Conservation (phyloP, 345 rosid species). For the Cardamine occulta region DNA sequence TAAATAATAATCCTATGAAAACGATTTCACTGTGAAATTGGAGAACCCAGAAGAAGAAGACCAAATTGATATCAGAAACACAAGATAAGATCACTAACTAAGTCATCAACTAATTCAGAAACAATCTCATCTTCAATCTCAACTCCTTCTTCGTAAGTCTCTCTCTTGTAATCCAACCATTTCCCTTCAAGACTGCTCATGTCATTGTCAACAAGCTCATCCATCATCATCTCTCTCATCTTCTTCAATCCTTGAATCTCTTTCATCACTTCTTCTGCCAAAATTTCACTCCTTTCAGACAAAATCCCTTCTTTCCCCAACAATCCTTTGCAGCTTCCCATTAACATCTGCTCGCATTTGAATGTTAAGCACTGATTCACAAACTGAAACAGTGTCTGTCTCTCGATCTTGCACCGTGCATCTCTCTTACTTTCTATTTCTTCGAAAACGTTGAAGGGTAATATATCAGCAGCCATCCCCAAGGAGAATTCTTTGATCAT, state of each 20-base stretch:
- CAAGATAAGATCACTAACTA: slow-evolving; percentile 57
- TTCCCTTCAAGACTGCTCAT: slow-evolving; percentile 67
- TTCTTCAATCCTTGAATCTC: slow-evolving; percentile 55
- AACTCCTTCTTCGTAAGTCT: slow-evolving; percentile 64
- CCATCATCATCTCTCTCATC: slow-evolving; percentile 68
- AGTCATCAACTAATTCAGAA: slow-evolving; percentile 69
- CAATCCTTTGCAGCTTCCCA: slow-evolving; percentile 49
- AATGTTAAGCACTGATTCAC: slow-evolving; percentile 56
- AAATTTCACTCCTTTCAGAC: slow-evolving; percentile 46
- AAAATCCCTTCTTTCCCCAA: slow-evolving; percentile 46
- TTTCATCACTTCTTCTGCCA: slow-evolving; percentile 62
- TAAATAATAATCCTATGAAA: background rate
- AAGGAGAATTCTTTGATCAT: slow-evolving; percentile 50
- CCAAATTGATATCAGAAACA: slow-evolving; percentile 4
- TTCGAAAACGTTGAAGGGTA: slow-evolving; percentile 48
- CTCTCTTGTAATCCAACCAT: slow-evolving; percentile 74
- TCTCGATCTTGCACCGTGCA: slow-evolving; percentile 40
- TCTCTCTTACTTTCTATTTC: slow-evolving; percentile 35
- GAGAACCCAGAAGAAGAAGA: no score
- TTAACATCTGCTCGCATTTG: slow-evolving; percentile 41
- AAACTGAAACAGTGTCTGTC: slow-evolving; percentile 62
- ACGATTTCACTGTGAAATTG: no score
- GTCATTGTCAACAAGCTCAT: slow-evolving; percentile 80
- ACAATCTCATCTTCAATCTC: slow-evolving; percentile 66
- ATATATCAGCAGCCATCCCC: slow-evolving; percentile 46